Evolutionary conservation across 805 yeast genomes (phyloP).

Genomic region (Wilhelminamyces savonicus): DNA sequence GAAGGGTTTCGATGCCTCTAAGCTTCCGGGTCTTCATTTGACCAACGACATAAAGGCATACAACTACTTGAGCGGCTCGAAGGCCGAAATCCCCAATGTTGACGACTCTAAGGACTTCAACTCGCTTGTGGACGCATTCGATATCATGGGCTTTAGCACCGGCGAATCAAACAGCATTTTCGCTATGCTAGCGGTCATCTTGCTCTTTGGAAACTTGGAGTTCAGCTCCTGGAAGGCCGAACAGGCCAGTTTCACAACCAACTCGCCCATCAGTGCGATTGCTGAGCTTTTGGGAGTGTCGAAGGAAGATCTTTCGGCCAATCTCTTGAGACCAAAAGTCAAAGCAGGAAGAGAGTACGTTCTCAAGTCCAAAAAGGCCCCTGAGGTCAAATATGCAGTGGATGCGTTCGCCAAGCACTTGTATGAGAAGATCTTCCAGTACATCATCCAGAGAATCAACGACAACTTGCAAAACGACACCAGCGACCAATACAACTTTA

Average conservation of each 20-base stretch:
- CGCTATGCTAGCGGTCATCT: slow-evolving; percentile 62
- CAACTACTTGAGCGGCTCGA: slow-evolving; percentile 53
- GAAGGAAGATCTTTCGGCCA: slow-evolving; percentile 43
- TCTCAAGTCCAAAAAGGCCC: slow-evolving; percentile 68
- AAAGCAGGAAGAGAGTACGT: slow-evolving; percentile 89
- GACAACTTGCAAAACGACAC: slow-evolving; percentile 38
- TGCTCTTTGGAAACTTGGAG: slow-evolving; percentile 81
- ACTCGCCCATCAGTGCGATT: slow-evolving; percentile 42
- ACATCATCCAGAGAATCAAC: slow-evolving; percentile 71
- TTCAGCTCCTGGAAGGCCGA: slow-evolving; percentile 63
- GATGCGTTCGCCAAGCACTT: slow-evolving; percentile 85
- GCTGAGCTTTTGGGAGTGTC: slow-evolving; percentile 63
- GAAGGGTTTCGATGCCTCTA: slow-evolving; percentile 51
- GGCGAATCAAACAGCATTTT: slow-evolving; percentile 55
- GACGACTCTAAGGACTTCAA: slow-evolving; percentile 70
- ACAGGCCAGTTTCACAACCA: slow-evolving; percentile 64
- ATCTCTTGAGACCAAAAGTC: slow-evolving; percentile 71
- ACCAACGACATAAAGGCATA: slow-evolving; percentile 34
- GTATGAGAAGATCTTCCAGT: slow-evolving; percentile 79
- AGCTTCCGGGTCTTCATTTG: slow-evolving; percentile 42
- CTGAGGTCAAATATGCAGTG: slow-evolving; percentile 72
- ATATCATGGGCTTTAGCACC: slow-evolving; percentile 61
- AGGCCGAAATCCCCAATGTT: slow-evolving; percentile 58
- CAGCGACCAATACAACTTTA: slow-evolving; percentile 26
- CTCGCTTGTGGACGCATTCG: slow-evolving; percentile 58